Percentiles rank a stretch among this genome's conserved stretches.
Conservation (phyloP, 352 stramenopile species). For the Albugo laibachii region DNA sequence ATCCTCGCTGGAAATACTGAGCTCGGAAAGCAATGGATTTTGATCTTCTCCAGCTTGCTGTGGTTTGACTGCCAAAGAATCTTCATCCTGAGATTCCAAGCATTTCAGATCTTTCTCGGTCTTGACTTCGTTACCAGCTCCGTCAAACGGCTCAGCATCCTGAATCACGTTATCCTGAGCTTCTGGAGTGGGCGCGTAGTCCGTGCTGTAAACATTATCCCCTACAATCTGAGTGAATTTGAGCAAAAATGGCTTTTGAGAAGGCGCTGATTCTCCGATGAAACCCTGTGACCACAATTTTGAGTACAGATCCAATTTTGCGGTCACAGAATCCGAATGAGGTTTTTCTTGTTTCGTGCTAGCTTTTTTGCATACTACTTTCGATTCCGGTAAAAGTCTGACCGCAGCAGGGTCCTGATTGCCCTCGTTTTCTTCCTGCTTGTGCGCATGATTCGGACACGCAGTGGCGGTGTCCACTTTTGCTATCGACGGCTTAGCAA, state of each 20-base stretch:
- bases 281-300: constrained; percentile 16
- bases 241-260: constrained; percentile 65
- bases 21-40: not conserved
- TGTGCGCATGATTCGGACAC: constrained; percentile 10
- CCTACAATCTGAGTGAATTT: constrained; percentile 44
- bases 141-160: not conserved
- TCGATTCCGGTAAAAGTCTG: not conserved
- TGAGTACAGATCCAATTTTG: constrained; percentile 18
- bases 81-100: too few species aligned
- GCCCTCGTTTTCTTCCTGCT: constrained; percentile 5
- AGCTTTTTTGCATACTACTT: not conserved
- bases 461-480: not conserved
- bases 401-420: constrained; percentile 3
- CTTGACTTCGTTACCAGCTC: not conserved
- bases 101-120: too few species aligned
- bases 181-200: constrained; percentile 44
- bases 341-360: not conserved
- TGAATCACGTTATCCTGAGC: constrained; percentile 24
- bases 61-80: not conserved
- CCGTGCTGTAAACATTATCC: constrained; percentile 68
- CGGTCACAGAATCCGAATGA: not conserved
- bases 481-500: constrained; percentile 4
- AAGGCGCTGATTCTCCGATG: constrained; percentile 28
- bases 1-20: constrained; percentile 1
- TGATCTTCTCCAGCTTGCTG: constrained; percentile 41